Evolutionary conservation across 768 basidiomycete species (phyloP).

Genomic region (Ramaria sp.): DNA sequence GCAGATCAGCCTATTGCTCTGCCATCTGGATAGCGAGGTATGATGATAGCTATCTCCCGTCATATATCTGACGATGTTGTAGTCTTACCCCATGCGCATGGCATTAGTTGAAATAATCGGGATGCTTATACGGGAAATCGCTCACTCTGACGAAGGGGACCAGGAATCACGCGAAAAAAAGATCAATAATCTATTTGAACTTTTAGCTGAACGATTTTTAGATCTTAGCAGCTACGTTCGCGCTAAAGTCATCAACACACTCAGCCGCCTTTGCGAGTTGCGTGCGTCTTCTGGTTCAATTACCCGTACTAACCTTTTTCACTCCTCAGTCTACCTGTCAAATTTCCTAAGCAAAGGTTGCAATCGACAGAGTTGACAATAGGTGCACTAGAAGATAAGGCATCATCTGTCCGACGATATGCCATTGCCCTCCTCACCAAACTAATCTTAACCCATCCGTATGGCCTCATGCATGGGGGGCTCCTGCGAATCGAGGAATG

Average conservation of each 20-base stretch:
- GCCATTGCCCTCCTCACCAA: conserved; percentile 67
- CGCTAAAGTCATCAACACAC: conserved; percentile 69
- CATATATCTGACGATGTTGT: neutral
- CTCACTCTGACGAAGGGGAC: conserved; percentile 35
- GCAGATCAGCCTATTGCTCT: conserved; percentile 75
- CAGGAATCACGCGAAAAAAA: conserved; percentile 52
- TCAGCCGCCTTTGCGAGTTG: conserved; percentile 64
- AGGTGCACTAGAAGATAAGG: conserved; percentile 81
- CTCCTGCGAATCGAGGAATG: conserved; percentile 61
- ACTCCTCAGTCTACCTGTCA: conserved; percentile 39
- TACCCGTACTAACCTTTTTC: neutral
- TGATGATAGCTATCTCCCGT: conserved; percentile 9
- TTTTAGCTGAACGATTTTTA: conserved; percentile 78
- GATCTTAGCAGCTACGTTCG: conserved; percentile 89
- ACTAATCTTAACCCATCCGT: conserved; percentile 82
- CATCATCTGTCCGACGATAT: conserved; percentile 74
- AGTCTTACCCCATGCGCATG: conserved; percentile 96
- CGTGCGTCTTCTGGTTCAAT: conserved; percentile 17
- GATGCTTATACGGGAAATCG: conserved; percentile 72
- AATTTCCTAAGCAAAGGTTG: conserved; percentile 82
- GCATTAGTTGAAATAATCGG: conserved; percentile 89
- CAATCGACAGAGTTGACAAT: conserved; percentile 68
- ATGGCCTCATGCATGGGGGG: conserved; percentile 76
- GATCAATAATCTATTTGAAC: conserved; percentile 69
- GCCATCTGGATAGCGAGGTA: conserved; percentile 90